Conservation (phyloP, 2,329 filamentous ascomycete genomes). For the Diatrype stigma region DNA sequence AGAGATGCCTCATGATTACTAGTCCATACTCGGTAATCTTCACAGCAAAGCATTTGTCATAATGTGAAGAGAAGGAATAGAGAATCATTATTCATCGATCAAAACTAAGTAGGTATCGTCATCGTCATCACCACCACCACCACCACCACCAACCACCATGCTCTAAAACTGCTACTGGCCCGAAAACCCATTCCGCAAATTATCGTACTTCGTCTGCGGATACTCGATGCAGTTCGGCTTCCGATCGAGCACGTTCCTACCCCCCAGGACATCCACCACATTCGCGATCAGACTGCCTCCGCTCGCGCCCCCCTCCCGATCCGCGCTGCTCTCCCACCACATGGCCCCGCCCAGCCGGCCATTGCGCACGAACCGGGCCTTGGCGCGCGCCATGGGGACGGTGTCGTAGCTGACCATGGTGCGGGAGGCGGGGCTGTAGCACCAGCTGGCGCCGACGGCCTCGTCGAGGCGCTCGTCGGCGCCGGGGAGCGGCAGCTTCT, state of each 20-base stretch:
- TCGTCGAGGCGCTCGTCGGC: slow-evolving; percentile 61
- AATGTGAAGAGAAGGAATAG: no score
- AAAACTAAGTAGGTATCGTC: no score
- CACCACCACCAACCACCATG: no score
- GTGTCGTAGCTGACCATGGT: slow-evolving; percentile 80
- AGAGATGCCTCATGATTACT: no score
- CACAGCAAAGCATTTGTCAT: no score
- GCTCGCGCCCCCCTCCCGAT: slow-evolving; percentile 61
- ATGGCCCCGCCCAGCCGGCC: slow-evolving; percentile 78
- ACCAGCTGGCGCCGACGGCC: slow-evolving; percentile 67
- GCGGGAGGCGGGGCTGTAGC: slow-evolving; percentile 60
- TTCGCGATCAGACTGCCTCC: slow-evolving; percentile 64
- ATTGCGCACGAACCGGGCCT: slow-evolving; percentile 67
- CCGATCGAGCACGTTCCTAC: slow-evolving; percentile 44
- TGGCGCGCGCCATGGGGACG: slow-evolving; percentile 59
- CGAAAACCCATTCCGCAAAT: slow-evolving; percentile 56
- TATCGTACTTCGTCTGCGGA: slow-evolving; percentile 67
- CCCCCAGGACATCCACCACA: slow-evolving; percentile 57
- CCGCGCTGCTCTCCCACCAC: slow-evolving; percentile 93
- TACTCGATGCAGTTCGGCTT: slow-evolving; percentile 58
- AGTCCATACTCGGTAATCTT: no score
- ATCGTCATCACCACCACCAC: no score
- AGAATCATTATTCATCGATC: no score
- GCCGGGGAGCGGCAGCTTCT: slow-evolving; percentile 68
- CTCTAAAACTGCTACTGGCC: not conserved